Base-by-base conservation (phyloP, 192 early-diverging fungal genomes). In the Coemansia sp. region DNA sequence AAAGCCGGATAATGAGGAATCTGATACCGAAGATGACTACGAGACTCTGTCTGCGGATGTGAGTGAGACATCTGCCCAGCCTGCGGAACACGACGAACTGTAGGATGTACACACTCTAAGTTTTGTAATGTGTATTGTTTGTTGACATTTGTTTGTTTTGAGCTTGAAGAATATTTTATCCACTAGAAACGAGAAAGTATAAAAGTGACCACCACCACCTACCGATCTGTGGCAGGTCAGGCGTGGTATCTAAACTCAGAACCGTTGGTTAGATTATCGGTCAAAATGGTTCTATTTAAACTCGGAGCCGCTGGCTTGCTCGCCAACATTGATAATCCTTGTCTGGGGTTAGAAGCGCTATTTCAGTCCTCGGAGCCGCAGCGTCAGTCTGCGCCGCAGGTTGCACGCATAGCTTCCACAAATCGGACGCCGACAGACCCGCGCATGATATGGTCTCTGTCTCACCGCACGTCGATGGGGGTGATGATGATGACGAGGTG, bases 321-420 rank as follows among this genome's bases (percentile, higher is more conserved):
- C 52, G 68, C 78, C 78, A 81, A 9, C 59, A 36, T 14, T 62
- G 14, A 31, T 70, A 72, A 61, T 75, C 78, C 11, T 27, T 17
- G 54, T 81, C 78, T 0, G 74, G 78, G 25, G 78, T 81, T 46
- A 81, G 59, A 20, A 81, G 57, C 6, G 64, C 46, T 32, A 81
- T 66, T 33, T 70, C 59, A 27, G 64, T 46, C 60, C 19, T 56
- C 27, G 25, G 20, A 19, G 39, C 51, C 3, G 27, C 55, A 0
- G 58, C 33, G 11, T 27, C 33, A 4, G 68, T 21, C 23, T 54
- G 53, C 1, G 53, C 17, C 21, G 61, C 58, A 7, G 78, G 78
- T 11, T 57, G 60, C 31, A 81, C 78, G 57, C 73, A 72, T 19
- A 81, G 73, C 57, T 67, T 69, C 78, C 78, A 81, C 63, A 66